Percentiles rank a stretch among this genome's conserved stretches.
phyloP scores from a whole-genome alignment of 140 eudicot species.

The Senecio squalidus region DNA sequence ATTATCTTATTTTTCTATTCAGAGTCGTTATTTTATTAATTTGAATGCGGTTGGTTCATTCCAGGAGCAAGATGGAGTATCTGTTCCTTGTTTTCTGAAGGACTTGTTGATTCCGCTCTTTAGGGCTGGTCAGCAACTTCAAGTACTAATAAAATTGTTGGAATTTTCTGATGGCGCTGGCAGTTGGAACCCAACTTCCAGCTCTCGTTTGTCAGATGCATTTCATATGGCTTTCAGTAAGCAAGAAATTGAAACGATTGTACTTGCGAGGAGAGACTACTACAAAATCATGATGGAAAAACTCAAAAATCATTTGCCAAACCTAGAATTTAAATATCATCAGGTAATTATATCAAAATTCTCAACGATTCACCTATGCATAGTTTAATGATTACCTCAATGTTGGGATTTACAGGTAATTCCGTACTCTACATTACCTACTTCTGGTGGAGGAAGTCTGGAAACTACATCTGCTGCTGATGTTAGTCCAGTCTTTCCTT shows the following conservation, averaged over 20 bases:
- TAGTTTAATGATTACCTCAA: constrained; percentile 11
- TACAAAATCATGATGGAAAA: constrained; percentile 63
- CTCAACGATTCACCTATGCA: background rate
- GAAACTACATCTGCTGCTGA: constrained; percentile 26
- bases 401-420: constrained; percentile 40
- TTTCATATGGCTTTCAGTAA: constrained; percentile 62
- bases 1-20: constrained; percentile 13
- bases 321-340: constrained; percentile 56
- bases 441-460: constrained; percentile 28
- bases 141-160: constrained; percentile 75
- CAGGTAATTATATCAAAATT: constrained; percentile 43
- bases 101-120: constrained; percentile 60
- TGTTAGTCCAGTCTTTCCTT: constrained; percentile 5
- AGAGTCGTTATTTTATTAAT: constrained; percentile 8
- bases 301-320: constrained; percentile 42
- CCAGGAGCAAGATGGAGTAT: constrained; percentile 78
- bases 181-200: constrained; percentile 39
- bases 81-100: constrained; percentile 73
- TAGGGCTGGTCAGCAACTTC: constrained; percentile 99
- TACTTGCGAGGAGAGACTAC: constrained; percentile 57
- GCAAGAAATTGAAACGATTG: constrained; percentile 46
- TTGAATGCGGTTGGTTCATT: constrained; percentile 14
- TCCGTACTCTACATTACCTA: constrained; percentile 23
- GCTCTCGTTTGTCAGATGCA: constrained; percentile 35
- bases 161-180: constrained; percentile 62